These are phyloP conservation scores for Cucurbita pepo DNA, from an alignment of 306 rosid species.

Conservation along the genomic window DNA sequence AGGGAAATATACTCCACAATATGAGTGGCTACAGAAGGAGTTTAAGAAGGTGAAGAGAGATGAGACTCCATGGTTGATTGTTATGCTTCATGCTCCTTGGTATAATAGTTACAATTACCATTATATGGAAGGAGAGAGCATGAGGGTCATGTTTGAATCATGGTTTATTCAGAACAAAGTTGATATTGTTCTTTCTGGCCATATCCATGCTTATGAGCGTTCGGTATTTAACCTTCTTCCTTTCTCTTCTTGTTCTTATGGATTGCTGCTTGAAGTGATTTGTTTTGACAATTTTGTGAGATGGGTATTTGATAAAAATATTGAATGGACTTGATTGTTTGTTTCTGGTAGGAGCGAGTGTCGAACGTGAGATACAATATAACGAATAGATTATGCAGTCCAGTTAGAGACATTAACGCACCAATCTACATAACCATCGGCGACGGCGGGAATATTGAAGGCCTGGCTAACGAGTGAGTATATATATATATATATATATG, in stretches of 20 bases:
- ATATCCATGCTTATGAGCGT: constrained; percentile 19
- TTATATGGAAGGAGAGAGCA: constrained; percentile 29
- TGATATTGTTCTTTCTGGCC: constrained; percentile 16
- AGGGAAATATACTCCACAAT: constrained; percentile 43
- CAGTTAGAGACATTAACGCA: constrained; percentile 7
- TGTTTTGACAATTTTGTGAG: not conserved
- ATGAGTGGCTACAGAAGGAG: constrained; percentile 25
- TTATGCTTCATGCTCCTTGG: constrained; percentile 27
- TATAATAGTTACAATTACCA: constrained; percentile 23
- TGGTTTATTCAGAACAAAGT: constrained; percentile 19
- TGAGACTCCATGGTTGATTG: constrained; percentile 42
- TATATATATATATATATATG: too few relatives aligned
- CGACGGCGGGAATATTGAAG: constrained; percentile 13
- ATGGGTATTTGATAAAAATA: not conserved
- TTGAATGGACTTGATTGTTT: not conserved
- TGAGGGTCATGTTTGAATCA: constrained; percentile 18
- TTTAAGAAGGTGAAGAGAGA: constrained; percentile 26
- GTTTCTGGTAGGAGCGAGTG: not conserved
- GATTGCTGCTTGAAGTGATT: not conserved
- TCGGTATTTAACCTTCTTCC: not conserved
- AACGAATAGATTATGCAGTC: constrained; percentile 6
- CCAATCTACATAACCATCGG: constrained; percentile 14
- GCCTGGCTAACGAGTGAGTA: constrained; percentile 6
- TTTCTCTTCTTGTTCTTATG: too few relatives aligned
- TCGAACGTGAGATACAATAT: constrained; percentile 9